Base-by-base conservation (phyloP, 2,329 filamentous ascomycete species). In the Elsinoe australis region DNA sequence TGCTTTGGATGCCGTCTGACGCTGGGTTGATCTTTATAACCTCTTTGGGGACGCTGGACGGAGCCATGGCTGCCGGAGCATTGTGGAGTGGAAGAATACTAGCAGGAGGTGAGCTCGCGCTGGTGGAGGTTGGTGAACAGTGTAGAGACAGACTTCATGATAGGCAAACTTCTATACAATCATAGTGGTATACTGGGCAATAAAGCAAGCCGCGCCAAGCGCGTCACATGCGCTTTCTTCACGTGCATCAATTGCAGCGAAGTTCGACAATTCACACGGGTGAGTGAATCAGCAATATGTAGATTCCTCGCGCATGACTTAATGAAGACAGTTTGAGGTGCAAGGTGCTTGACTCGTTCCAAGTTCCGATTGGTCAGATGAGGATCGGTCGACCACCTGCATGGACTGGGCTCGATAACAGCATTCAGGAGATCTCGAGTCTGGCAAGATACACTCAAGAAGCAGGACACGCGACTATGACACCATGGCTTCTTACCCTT, bases 1-100 rank as follows among this genome's bases (percentile, higher is more conserved):
- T 53, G 15, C 51, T 42, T 14, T 38, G 39, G 34, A 58, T 51
- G 22, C 58, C 58, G 28, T 60, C 58, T n/a, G 53, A 52, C 8
- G 34, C 42, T 10, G 50, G 12, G 26, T 48, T 36, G 15, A 54
- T 50, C 3, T 24, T 15, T 6, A 54, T 35, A 2, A 52, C 31
- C 18, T 45, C 47, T 5, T n/a, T 12, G 9, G n/a, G 24, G 2
- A 14, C 6, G 3, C 5, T 7, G 12, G n/a, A 21, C 14, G 39
- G 15, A 10, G 17, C 39, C 39, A 44, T 44, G 28, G 26, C 14
- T 10, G 26, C 14, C 12, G 24, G 15, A 5, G 24, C 2, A 24
- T 3, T 12, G 15, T 31, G 39, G 4, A 18, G 17, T 10, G 28
- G 39, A 32, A 44, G 39, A 6, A 24, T 41, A 14, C 36, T 41